Evolutionary conservation across 1,139 yeast species (phyloP).

Genomic region (Lodderomyces margitis): DNA sequence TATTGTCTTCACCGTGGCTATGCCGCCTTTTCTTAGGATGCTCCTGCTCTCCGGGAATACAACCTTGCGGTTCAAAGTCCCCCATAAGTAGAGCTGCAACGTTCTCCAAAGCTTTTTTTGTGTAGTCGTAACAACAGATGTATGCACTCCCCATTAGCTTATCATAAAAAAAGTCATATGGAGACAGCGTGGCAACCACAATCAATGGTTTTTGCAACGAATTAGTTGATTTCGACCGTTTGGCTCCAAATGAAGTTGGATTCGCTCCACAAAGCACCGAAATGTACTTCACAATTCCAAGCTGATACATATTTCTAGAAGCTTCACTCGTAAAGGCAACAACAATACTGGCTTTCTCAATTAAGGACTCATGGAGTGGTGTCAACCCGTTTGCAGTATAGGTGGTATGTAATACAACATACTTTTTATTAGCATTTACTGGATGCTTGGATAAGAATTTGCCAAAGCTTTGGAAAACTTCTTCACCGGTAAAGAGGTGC

Average conservation of each 20-base stretch:
- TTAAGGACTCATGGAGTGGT: slow-evolving; percentile 54
- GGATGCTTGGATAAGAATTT: slow-evolving; percentile 38
- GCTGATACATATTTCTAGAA: slow-evolving; percentile 61
- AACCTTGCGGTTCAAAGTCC: slow-evolving; percentile 49
- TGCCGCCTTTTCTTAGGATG: slow-evolving; percentile 31
- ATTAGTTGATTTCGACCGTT: slow-evolving; percentile 19
- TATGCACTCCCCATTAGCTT: slow-evolving; percentile 57
- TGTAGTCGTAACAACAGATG: slow-evolving; percentile 62
- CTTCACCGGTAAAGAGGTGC: slow-evolving; percentile 50
- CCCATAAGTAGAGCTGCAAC: slow-evolving; percentile 58
- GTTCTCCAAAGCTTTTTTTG: slow-evolving; percentile 49
- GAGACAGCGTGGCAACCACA: slow-evolving; percentile 62
- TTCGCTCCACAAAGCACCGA: slow-evolving; percentile 53
- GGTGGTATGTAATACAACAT: slow-evolving; percentile 57
- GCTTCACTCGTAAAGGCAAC: slow-evolving; percentile 64
- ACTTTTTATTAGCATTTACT: slow-evolving; percentile 26
- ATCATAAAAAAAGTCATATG: slow-evolving; percentile 60
- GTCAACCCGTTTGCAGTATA: slow-evolving; percentile 68
- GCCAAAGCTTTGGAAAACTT: slow-evolving; percentile 55
- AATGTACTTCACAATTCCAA: slow-evolving; percentile 61
- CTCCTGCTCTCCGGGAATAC: slow-evolving; percentile 53
- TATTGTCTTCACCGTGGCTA: slow-evolving; percentile 13
- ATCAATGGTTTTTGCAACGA: slow-evolving; percentile 51
- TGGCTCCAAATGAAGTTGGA: slow-evolving; percentile 34
- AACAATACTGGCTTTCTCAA: slow-evolving; percentile 55